phyloP scores from a whole-genome alignment of 345 rosid genomes.

The Cardamine occulta region DNA sequence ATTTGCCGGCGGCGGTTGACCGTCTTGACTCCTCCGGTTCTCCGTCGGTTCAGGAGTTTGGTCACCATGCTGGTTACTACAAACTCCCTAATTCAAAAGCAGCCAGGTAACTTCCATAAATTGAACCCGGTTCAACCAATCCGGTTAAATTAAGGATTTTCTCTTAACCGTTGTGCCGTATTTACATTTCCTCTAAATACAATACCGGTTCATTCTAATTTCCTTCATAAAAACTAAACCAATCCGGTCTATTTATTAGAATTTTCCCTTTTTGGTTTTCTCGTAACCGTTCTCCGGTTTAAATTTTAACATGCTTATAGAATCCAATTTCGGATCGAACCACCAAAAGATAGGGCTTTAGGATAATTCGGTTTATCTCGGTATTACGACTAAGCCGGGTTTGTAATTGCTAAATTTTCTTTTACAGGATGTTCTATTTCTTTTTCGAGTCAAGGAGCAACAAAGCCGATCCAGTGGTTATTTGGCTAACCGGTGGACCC shows the following conservation, averaged over 20 bases:
- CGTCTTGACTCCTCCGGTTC: slow-evolving; percentile 44
- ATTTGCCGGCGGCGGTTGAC: slow-evolving; percentile 45
- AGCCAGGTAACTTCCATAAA: slow-evolving; percentile 60
- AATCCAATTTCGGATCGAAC: background rate
- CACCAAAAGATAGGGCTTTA: background rate
- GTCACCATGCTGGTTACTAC: slow-evolving; percentile 88
- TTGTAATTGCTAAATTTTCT: background rate
- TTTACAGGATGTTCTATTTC: slow-evolving; percentile 78
- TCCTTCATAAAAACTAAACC: background rate
- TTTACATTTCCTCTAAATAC: background rate
- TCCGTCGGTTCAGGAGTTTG: slow-evolving; percentile 67
- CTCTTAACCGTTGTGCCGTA: background rate
- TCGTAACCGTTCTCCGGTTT: background rate
- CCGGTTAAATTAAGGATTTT: background rate
- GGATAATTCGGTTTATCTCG: background rate
- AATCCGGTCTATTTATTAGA: background rate
- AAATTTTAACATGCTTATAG: no score
- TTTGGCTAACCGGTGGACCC: slow-evolving; percentile 98
- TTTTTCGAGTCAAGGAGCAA: slow-evolving; percentile 76
- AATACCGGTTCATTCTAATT: background rate
- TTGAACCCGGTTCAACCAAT: background rate
- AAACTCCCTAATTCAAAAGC: slow-evolving; percentile 70
- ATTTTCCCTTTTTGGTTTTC: background rate
- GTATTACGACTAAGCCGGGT: slow-evolving; percentile 19
- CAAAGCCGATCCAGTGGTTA: slow-evolving; percentile 78